Base-by-base conservation (phyloP, 2,329 filamentous ascomycete genomes). In the Aspergillus novofumigatus region DNA sequence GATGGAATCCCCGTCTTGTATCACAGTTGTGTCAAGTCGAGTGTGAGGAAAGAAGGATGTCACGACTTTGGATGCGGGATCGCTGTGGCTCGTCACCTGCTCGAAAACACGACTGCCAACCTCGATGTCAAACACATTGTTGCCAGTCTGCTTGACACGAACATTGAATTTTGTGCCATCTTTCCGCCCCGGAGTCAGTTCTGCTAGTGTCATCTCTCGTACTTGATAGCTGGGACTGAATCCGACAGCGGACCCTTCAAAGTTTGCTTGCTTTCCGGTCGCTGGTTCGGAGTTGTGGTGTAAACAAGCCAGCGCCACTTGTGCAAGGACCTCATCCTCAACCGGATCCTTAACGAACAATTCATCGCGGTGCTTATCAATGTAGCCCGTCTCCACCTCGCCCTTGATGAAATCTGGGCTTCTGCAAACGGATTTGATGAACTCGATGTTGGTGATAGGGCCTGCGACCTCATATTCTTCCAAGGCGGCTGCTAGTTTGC, bases 351-450 rank as follows among this genome's bases (percentile, higher is more conserved):
- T 81, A 23, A 80, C 79, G 71, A 97, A 97, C 1, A 99, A 82
- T 62, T 92, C 88, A 10, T 86, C 82, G 58, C 84, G 83, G 77
- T 95, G 89, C 73, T 96, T 96, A 54, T 92, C 87, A 63, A 99
- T 97, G 71, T 96, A 99, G 1, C 93, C 93, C 0, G 94, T 99
- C 75, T 99, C 93, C 14, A 99, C 92, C 21, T 94, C 86, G 8
- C 93, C 94, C 10, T 83, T 83, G 56, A 96, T 83, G 69, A 99
- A 99, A 51, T 89, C 90, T 0, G 85, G 83, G 58, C 89, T 92
- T 49, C 86, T 83, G 72, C 92, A 96, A 55, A 97, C 82, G 8
- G 87, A 84, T 78, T 97, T 97, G 58, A 99, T 78, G 69, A 99
- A 99, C 73, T 97, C 94, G 60, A 99, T 92, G 71, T 99, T 99